These are phyloP conservation scores for Aspergillus fructus DNA, from an alignment of 2,329 filamentous ascomycete species.

Conservation along the genomic window DNA sequence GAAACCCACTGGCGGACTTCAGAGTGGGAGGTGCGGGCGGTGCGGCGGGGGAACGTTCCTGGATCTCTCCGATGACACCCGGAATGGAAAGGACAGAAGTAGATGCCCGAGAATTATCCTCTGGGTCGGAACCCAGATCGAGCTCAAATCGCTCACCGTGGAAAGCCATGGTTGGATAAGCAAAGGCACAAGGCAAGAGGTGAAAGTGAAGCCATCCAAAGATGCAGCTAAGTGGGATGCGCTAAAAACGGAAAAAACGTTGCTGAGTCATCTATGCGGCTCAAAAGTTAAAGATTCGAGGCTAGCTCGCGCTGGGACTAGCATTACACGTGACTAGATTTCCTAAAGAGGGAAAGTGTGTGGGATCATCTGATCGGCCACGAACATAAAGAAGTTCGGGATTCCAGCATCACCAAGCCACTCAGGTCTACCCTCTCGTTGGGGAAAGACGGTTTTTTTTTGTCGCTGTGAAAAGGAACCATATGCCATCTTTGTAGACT, in stretches of 20 bases:
- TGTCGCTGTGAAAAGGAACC: not conserved
- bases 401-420: not conserved
- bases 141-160: constrained; percentile 62
- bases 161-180: constrained; percentile 44
- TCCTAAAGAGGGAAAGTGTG: constrained; percentile 14
- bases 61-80: constrained; percentile 68
- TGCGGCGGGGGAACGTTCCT: constrained; percentile 66
- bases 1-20: constrained; percentile 77
- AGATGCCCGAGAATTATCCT: not conserved
- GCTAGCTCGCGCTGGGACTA: constrained; percentile 24
- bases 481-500: not conserved
- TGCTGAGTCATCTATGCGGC: constrained; percentile 31
- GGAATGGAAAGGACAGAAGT: constrained; percentile 25
- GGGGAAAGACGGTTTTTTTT: no score
- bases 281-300: constrained; percentile 36
- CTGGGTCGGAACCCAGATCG: constrained; percentile 50
- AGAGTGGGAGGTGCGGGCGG: constrained; percentile 41
- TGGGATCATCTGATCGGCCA: constrained; percentile 19
- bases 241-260: constrained; percentile 1
- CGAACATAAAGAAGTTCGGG: not conserved
- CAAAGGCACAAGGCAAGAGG: constrained; percentile 3
- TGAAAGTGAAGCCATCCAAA: constrained; percentile 7
- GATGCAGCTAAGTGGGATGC: constrained; percentile 4
- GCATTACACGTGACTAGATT: constrained; percentile 12
- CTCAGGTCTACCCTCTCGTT: no score